A percentile compares a stretch with the other conserved stretches of the same genome.
Evolutionary conservation across 331 rosid species (phyloP).

Genomic region (Rosa hybrid): DNA sequence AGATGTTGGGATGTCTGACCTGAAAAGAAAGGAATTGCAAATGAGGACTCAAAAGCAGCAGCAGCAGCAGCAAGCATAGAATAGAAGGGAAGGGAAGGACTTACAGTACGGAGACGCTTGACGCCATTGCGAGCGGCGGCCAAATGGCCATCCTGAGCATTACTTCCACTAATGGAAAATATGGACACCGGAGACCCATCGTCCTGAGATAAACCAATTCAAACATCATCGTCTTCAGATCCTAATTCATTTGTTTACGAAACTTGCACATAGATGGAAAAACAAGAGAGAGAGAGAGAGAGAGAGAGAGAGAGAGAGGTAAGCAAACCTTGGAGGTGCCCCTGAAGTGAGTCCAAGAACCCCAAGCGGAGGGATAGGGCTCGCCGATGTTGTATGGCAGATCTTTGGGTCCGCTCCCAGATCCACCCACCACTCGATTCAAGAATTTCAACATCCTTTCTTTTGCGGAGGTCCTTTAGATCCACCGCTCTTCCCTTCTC

Average conservation of each 20-base stretch:
- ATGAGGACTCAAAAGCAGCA: too few relatives aligned
- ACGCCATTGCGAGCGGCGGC: slow-evolving; percentile 97
- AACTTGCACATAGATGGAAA: not conserved
- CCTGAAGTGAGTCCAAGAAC: slow-evolving; percentile 86
- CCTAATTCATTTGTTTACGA: not conserved
- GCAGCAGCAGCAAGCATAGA: not conserved
- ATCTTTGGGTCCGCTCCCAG: slow-evolving; percentile 79
- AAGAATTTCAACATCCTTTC: slow-evolving; percentile 67
- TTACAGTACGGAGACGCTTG: slow-evolving; percentile 80
- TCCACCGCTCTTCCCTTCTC: slow-evolving; percentile 10
- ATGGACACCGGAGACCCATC: slow-evolving; percentile 89
- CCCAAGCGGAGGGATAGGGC: slow-evolving; percentile 82
- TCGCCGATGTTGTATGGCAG: slow-evolving; percentile 87
- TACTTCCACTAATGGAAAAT: slow-evolving; percentile 80
- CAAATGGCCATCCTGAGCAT: slow-evolving; percentile 91
- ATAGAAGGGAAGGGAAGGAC: slow-evolving; percentile 3
- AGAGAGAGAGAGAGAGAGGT: not conserved
- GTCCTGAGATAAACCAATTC: slow-evolving; percentile 47
- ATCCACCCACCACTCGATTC: slow-evolving; percentile 92
- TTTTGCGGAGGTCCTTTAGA: not conserved
- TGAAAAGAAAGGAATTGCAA: slow-evolving; percentile 36
- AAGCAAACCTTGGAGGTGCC: slow-evolving; percentile 72
- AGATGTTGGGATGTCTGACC: slow-evolving; percentile 98
- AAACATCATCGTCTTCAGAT: not conserved
- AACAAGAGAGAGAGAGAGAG: not conserved